A percentile compares a stretch with the other conserved stretches of the same genome.
Conservation (phyloP, 176 grass and related monocot genomes). For the Avena insularis region DNA sequence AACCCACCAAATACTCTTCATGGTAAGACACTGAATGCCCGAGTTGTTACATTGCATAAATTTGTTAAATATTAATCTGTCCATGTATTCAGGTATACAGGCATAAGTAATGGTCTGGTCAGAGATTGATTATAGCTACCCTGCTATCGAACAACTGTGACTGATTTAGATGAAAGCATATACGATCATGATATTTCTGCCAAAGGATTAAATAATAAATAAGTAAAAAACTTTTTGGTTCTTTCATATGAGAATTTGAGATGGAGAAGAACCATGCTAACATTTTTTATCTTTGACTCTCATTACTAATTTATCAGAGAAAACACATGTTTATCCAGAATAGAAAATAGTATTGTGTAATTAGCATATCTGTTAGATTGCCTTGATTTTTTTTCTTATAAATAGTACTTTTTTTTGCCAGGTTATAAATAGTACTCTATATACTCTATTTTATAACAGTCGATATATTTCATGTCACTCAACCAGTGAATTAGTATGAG, state of each 20-base stretch:
- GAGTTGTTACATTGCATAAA: not conserved
- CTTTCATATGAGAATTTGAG: not conserved
- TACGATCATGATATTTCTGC: constrained; percentile 31
- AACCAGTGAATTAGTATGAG: not conserved
- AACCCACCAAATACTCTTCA: constrained; percentile 82
- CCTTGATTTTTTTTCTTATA: not conserved
- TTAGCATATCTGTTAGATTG: not conserved
- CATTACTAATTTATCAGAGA: not conserved
- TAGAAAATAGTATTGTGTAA: not conserved
- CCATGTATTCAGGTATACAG: constrained; percentile 4
- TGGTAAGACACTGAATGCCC: constrained; percentile 47
- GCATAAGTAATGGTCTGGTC: not conserved
- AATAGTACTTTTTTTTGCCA: not conserved
- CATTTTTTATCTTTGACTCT: not conserved
- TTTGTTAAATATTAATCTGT: not conserved
- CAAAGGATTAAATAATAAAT: constrained; percentile 10
- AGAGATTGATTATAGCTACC: constrained; percentile 8
- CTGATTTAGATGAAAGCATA: not conserved
- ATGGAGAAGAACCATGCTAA: not conserved
- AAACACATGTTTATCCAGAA: constrained; percentile 15
- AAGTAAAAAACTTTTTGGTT: not conserved
- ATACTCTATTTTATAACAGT: not conserved
- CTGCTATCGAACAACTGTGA: constrained; percentile 8
- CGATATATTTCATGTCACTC: not conserved
- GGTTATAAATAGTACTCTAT: not conserved